Evolutionary conservation across 164 flowering plant genomes (phyloP).

Genomic region (Magnolia officinalis): DNA sequence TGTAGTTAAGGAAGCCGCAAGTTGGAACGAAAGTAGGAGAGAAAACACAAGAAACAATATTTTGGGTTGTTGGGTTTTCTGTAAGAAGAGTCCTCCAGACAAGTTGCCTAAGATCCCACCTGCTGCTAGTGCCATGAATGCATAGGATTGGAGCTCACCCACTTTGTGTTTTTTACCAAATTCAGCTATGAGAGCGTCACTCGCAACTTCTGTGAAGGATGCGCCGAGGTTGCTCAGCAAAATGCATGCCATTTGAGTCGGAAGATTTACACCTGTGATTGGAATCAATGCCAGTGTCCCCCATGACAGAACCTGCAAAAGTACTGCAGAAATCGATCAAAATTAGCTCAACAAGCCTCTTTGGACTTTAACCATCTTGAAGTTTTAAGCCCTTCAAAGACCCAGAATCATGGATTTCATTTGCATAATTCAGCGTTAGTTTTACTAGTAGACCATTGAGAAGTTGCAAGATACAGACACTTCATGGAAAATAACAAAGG

Average conservation of each 20-base stretch:
- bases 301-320: slow-evolving; percentile 86
- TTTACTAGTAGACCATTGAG: too few relatives aligned
- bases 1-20: slow-evolving; percentile 40
- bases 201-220: slow-evolving; percentile 81
- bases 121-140: slow-evolving; percentile 72
- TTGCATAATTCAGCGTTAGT: not conserved
- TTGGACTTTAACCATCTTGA: not conserved
- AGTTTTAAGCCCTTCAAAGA: not conserved
- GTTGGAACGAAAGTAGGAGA: slow-evolving; percentile 51
- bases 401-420: not conserved
- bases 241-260: slow-evolving; percentile 59
- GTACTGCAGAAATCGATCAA: slow-evolving; percentile 29
- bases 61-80: slow-evolving; percentile 36
- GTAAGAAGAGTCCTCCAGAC: slow-evolving; percentile 60
- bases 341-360: not conserved
- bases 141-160: slow-evolving; percentile 72
- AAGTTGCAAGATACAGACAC: too few relatives aligned
- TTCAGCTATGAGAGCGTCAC: slow-evolving; percentile 88
- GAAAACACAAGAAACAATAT: slow-evolving; percentile 56
- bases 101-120: slow-evolving; percentile 85
- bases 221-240: slow-evolving; percentile 84
- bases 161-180: slow-evolving; percentile 52
- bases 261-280: slow-evolving; percentile 42
- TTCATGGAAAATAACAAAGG: too few relatives aligned
- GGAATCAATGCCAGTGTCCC: slow-evolving; percentile 61